phyloP scores from a whole-genome alignment of 106 monocot species.

The Acanthochlamys bracteata region DNA sequence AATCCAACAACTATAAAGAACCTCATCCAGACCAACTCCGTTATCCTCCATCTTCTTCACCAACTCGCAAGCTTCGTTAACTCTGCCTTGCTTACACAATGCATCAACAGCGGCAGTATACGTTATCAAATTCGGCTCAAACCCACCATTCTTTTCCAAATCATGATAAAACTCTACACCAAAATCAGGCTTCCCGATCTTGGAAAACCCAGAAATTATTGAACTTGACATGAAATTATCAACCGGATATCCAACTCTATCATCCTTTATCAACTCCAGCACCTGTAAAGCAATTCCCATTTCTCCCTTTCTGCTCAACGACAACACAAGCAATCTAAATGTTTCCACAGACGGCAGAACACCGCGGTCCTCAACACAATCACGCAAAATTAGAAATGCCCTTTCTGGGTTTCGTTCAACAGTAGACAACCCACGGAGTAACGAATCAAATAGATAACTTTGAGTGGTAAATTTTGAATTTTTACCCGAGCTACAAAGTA shows the following conservation, averaged over 20 bases:
- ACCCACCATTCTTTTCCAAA: constrained; percentile 11
- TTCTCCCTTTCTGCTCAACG: constrained; percentile 27
- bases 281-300: constrained; percentile 57
- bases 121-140: constrained; percentile 47
- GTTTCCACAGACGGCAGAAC: constrained; percentile 24
- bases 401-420: constrained; percentile 34
- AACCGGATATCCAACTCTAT: constrained; percentile 19
- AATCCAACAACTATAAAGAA: constrained; percentile 45
- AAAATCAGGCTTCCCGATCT: constrained; percentile 29
- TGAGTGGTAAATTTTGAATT: constrained; percentile 14
- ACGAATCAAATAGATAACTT: constrained; percentile 29
- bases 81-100: constrained; percentile 33
- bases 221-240: constrained; percentile 49
- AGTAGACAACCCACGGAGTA: constrained; percentile 42
- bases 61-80: constrained; percentile 36
- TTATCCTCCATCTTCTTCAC: constrained; percentile 35
- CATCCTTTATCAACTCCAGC: constrained; percentile 35
- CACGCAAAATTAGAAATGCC: constrained; percentile 36
- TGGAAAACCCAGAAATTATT: constrained; percentile 54
- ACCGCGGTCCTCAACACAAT: constrained; percentile 27
- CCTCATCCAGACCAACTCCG: constrained; percentile 37
- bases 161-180: constrained; percentile 39
- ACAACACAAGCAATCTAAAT: constrained; percentile 29
- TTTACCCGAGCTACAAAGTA: constrained; percentile 14
- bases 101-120: constrained; percentile 48